phyloP scores from a whole-genome alignment of 371 early-diverging fungal species.

The Mucor plumbeus region DNA sequence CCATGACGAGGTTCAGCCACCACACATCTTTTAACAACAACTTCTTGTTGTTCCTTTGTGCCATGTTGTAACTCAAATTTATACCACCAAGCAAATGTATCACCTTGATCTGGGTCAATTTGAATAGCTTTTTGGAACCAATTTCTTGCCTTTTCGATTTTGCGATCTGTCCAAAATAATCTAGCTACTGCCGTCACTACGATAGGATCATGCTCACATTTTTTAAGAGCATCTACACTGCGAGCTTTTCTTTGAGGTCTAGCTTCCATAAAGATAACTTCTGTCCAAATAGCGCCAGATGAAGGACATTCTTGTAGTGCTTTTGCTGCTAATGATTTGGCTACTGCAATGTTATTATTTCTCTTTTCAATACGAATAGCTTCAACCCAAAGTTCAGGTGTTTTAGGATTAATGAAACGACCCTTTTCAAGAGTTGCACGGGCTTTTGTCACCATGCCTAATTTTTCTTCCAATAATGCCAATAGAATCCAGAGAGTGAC shows the following conservation, averaged over 20 bases:
- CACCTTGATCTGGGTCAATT: conserved; percentile 89
- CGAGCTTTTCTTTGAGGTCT: conserved; percentile 88
- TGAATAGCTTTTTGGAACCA: conserved; percentile 91
- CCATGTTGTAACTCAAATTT: conserved; percentile 89
- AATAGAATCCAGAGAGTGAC: conserved; percentile 83
- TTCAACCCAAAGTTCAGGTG: conserved; percentile 87
- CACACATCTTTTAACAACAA: conserved; percentile 73
- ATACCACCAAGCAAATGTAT: conserved; percentile 95
- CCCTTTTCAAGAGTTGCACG: conserved; percentile 89
- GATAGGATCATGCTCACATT: conserved; percentile 86
- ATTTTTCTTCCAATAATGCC: conserved; percentile 79
- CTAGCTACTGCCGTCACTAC: conserved; percentile 86
- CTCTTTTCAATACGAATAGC: conserved; percentile 84
- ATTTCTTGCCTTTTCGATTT: conserved; percentile 89
- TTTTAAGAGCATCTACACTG: conserved; percentile 90
- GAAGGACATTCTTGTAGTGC: conserved; percentile 92
- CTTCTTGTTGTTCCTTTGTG: conserved; percentile 57
- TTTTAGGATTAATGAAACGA: conserved; percentile 83
- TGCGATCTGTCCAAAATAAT: conserved; percentile 92
- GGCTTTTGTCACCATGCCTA: conserved; percentile 78
- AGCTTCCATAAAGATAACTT: conserved; percentile 87
- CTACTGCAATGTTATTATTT: conserved; percentile 72
- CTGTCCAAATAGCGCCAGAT: conserved; percentile 89
- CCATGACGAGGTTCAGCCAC: conserved; percentile 91
- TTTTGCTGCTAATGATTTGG: conserved; percentile 83